These are phyloP conservation scores for Quercus bicolor DNA, from an alignment of 306 rosid species.

Conservation along the genomic window DNA sequence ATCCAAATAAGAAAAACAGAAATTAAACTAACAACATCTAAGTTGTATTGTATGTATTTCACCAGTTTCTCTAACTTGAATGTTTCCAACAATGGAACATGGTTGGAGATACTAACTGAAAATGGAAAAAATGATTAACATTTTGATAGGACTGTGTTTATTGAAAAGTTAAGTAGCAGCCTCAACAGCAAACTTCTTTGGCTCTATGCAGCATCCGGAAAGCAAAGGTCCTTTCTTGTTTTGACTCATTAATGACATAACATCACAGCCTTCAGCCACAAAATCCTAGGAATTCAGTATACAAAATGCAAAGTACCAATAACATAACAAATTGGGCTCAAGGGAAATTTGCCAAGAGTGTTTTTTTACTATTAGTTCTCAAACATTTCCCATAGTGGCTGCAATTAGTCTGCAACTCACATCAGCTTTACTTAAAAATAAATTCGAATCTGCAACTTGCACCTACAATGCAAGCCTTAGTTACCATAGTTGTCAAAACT, in stretches of 20 bases:
- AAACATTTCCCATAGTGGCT: neutral
- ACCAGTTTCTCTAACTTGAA: neutral
- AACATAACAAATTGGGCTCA: neutral
- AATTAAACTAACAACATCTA: neutral
- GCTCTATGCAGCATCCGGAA: constrained; percentile 3
- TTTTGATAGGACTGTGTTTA: neutral
- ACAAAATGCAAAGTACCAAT: neutral
- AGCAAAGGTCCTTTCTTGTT: too few relatives aligned
- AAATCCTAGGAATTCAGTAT: neutral
- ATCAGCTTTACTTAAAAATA: neutral
- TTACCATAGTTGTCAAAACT: neutral
- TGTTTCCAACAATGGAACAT: neutral
- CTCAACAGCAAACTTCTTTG: constrained; percentile 13
- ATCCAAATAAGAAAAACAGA: neutral
- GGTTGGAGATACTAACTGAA: neutral
- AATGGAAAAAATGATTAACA: neutral
- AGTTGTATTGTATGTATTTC: neutral
- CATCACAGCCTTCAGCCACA: neutral
- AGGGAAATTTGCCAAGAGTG: neutral
- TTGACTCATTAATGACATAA: too few relatives aligned
- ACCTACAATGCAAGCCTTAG: neutral
- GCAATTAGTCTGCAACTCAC: neutral
- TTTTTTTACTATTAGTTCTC: neutral
- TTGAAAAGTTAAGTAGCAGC: constrained; percentile 11
- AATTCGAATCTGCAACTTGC: neutral